Conservation (phyloP, 768 basidiomycete species). For the Suillus sp. region DNA sequence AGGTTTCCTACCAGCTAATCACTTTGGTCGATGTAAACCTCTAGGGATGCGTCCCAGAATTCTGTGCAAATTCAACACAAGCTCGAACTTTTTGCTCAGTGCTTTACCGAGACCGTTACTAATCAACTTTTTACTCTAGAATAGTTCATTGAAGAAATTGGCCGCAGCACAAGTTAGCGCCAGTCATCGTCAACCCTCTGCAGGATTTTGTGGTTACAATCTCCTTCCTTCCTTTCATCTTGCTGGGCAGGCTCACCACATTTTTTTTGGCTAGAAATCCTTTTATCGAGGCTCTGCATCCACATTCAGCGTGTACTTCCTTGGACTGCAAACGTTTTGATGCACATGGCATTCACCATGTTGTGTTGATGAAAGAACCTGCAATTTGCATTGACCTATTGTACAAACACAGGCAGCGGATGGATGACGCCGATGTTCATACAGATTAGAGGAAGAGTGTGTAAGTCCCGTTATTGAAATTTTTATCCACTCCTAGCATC, state of each 20-base stretch:
- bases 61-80: background rate
- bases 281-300: background rate
- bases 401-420: background rate
- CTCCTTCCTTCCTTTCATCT: background rate
- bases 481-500: background rate
- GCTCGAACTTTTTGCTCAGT: background rate
- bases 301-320: background rate
- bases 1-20: no score
- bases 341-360: background rate
- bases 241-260: background rate
- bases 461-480: background rate
- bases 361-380: background rate
- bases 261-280: background rate
- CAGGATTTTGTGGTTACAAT: background rate
- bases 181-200: background rate
- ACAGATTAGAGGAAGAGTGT: background rate
- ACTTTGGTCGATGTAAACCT: no score
- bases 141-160: background rate
- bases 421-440: background rate
- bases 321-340: constrained; percentile 1
- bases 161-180: background rate
- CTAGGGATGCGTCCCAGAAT: background rate
- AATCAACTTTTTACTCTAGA: background rate
- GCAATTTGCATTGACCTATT: no score
- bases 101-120: background rate